Base-by-base conservation (phyloP, 1,284 basidiomycete species). In the Cerrena zonata region DNA sequence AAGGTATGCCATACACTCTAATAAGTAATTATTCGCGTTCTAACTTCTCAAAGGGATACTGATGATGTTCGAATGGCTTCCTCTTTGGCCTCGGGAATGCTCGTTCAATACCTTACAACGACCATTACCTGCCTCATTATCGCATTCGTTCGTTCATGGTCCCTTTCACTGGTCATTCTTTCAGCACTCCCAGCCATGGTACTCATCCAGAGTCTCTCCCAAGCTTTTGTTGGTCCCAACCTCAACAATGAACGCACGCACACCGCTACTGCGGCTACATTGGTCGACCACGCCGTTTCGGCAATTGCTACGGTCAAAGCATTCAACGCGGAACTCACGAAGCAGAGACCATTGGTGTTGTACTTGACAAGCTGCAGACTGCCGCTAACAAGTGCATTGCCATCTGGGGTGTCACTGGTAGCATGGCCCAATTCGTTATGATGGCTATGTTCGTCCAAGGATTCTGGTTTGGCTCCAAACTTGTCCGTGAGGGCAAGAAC, bases 381-480 rank as follows among this genome's bases (percentile, higher is more conserved):
- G 72, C 76, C 5, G 82, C 86, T 22, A 72, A 73, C 47, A 71
- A 68, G 24, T 77, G 89, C 56, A 80, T 84, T 48, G 64, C 75
- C 18, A 76, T 94, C 15, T 97, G 92, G 91, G 90, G 86, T 3
- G 38, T 84, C 36, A 84, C 86, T 5, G 72, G 79, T 2, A 88
- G 83, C 23, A 54, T 84, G 3, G 79, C 78, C 10, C 89, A 94
- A 62, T 89, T 92, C 64, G 74, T 89, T 45, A 80, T 87, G 56
- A 86, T 95, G 74, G 78, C 82, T 30, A 97, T 96, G 82, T 98
- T 98, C 69, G 91, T 98, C 10, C 89, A 94, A 62, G 94, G 90
- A 1, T 98, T 98, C 70, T 97, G 94, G 91, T 98, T 89, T 65
- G 96, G 95, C 12, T 80, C 88, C 2, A 86, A 89, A 62, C 79